Evolutionary conservation across 1,139 yeast genomes (phyloP).

Genomic region (Zygosaccharomyces pseudobailii): DNA sequence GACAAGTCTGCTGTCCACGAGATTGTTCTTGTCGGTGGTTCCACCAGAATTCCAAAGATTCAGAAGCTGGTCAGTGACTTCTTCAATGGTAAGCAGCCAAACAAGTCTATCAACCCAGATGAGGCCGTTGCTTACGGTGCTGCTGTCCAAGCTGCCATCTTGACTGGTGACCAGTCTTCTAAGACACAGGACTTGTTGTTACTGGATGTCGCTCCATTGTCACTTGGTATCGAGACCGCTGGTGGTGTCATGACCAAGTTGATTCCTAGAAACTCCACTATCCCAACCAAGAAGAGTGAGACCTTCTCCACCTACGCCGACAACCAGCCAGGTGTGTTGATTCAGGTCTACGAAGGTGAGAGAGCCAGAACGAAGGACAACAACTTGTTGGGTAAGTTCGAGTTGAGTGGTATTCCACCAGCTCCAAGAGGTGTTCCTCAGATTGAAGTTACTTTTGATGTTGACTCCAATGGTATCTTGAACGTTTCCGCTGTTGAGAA

Average conservation of each 20-base stretch:
- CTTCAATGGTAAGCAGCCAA: constrained; percentile 88
- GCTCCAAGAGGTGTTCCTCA: constrained; percentile 97
- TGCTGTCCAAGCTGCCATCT: constrained; percentile 94
- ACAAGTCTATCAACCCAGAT: constrained; percentile 87
- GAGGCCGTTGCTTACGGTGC: constrained; percentile 99
- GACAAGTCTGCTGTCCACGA: constrained; percentile 79
- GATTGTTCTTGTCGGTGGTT: constrained; percentile 87
- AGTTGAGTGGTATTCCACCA: constrained; percentile 88
- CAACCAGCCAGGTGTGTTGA: constrained; percentile 91
- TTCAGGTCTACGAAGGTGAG: constrained; percentile 92
- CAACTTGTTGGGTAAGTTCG: constrained; percentile 91
- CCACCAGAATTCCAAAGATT: constrained; percentile 91
- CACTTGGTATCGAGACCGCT: constrained; percentile 90
- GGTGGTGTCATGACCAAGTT: constrained; percentile 94
- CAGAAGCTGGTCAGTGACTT: constrained; percentile 81
- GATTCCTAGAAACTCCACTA: constrained; percentile 87
- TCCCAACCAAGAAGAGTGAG: constrained; percentile 91
- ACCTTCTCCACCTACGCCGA: constrained; percentile 88
- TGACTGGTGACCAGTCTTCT: constrained; percentile 67
- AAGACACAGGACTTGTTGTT: constrained; percentile 78
- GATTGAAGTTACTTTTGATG: constrained; percentile 88
- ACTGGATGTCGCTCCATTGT: constrained; percentile 84
- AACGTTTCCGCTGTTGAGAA: constrained; percentile 92
- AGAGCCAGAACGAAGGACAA: constrained; percentile 90
- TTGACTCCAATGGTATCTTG: constrained; percentile 89